Base-by-base conservation (phyloP, 768 basidiomycete species). In the Podaxis carcinomalis region DNA sequence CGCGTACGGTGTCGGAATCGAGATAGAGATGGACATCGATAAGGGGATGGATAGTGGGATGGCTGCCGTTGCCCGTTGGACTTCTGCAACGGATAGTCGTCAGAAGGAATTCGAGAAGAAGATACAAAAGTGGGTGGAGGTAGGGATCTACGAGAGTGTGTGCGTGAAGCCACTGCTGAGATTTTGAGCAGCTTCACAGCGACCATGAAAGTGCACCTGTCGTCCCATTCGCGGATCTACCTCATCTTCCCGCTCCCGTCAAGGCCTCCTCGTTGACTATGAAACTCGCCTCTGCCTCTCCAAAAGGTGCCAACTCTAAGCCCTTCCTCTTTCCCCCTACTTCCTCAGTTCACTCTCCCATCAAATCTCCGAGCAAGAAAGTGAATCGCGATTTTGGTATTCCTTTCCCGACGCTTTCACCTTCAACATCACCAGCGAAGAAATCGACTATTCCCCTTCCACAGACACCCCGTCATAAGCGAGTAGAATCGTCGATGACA, bases 11-110 rank as follows among this genome's bases (percentile, higher is more conserved):
- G 82, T 93, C 63, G 92, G 92, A 1, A 90, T 94, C 53, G 90
- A 93, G 73, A 90, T 93, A 25, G 90, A 93, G 66, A 88, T 91
- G 77, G 85, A 92, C 67, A 83, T 92, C 58, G 89, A 91, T 73
- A 90, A 89, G 73, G 85, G 83, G 66, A 86, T 90, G 87, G 77
- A 77, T 21, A 85, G 82, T 49, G 90, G 92, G n/a, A 93, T 93
- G 88, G 90, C 90, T 39, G 89, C 92, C 28, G 89, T 94, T 47
- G 92, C 92, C 56, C 83, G 90, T 59, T 94, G 92, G 92, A 92
- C 92, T 2, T 83, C 88, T 28, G 84, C 79, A 47, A 74, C 81
- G 39, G 89, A 90, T 57, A 74, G 73, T 36, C 83, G 92, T 57
- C 82, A 85, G 57, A 73, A 77, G 57, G 75, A 83, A 56, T 80